Conservation (phyloP, 2,329 filamentous ascomycete species). For the Decorospora gaudefroyi region DNA sequence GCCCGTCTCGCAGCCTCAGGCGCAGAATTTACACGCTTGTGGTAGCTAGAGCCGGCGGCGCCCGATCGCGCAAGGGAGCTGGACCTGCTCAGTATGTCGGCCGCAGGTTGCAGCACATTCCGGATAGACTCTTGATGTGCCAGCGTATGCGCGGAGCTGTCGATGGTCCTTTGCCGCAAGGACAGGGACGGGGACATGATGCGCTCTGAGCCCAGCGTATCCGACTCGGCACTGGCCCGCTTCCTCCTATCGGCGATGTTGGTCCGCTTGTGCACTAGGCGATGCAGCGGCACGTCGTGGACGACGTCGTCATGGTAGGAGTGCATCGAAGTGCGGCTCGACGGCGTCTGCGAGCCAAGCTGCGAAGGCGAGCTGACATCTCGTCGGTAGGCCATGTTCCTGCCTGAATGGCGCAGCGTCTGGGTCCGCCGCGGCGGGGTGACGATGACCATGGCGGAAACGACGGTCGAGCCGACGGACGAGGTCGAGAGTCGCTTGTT, state of each 20-base stretch:
- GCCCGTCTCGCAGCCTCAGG: conserved; percentile 31
- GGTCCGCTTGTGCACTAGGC: conserved; percentile 56
- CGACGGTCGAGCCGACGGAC: conserved; percentile 60
- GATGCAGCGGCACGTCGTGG: conserved; percentile 52
- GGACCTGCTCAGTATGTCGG: conserved; percentile 41
- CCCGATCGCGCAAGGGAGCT: conserved; percentile 29
- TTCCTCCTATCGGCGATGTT: conserved; percentile 54
- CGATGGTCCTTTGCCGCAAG: conserved; percentile 33
- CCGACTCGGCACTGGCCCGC: conserved; percentile 39
- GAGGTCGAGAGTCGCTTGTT: conserved; percentile 55
- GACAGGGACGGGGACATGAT: conserved; percentile 36
- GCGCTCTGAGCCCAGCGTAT: conserved; percentile 29
- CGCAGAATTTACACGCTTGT: conserved; percentile 44
- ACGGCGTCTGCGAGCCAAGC: conserved; percentile 51
- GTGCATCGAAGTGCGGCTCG: conserved; percentile 52
- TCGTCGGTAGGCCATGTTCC: conserved; percentile 57
- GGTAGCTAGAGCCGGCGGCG: conserved; percentile 18
- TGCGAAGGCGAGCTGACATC: conserved; percentile 41
- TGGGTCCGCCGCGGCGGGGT: conserved; percentile 52
- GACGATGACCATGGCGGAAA: conserved; percentile 60
- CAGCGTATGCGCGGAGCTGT: conserved; percentile 38
- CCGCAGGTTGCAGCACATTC: conserved; percentile 41
- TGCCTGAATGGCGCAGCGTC: conserved; percentile 59
- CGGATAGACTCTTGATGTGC: conserved; percentile 41
- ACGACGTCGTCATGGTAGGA: conserved; percentile 48